Evolutionary conservation across 139 green algal species (phyloP).

Genomic region (Coccomyxa sp.): DNA sequence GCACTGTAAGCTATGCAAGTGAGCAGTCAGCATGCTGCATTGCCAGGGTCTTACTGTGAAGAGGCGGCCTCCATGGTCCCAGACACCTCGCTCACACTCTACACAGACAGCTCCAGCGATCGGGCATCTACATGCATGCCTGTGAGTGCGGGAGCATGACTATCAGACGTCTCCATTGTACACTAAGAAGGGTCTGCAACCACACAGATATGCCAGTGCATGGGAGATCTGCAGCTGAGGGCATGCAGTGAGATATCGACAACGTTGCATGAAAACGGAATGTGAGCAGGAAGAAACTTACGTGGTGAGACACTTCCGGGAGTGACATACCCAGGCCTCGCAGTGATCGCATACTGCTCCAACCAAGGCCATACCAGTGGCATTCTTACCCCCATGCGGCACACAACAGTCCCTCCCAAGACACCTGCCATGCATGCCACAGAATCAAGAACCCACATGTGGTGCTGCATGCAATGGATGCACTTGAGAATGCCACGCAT

Average conservation of each 20-base stretch:
- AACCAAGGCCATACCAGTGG: slow-evolving; percentile 20
- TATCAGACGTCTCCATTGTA: too few species aligned
- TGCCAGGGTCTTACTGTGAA: slow-evolving; percentile 8
- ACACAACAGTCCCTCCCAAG: slow-evolving; percentile 26
- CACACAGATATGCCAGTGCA: too few species aligned
- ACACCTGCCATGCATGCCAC: background rate
- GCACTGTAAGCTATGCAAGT: too few species aligned
- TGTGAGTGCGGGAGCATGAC: background rate
- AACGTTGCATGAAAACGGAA: too few species aligned
- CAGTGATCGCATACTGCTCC: slow-evolving; percentile 30
- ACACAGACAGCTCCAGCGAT: slow-evolving; percentile 23
- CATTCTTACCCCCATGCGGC: slow-evolving; percentile 21
- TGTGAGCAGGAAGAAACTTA: background rate
- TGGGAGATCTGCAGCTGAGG: too few species aligned
- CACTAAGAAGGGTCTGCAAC: too few species aligned
- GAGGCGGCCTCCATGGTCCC: slow-evolving; percentile 28
- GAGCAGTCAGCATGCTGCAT: background rate
- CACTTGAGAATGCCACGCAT: too few species aligned
- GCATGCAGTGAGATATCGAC: too few species aligned
- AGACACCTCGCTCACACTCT: slow-evolving; percentile 29
- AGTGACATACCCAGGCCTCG: slow-evolving; percentile 28
- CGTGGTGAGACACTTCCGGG: slow-evolving; percentile 26
- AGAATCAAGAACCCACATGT: background rate
- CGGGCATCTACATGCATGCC: slow-evolving; percentile 31
- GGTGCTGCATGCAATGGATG: too few species aligned